Base-by-base conservation (phyloP, 2,329 filamentous ascomycete species). In the Colletotrichum aenigma region DNA sequence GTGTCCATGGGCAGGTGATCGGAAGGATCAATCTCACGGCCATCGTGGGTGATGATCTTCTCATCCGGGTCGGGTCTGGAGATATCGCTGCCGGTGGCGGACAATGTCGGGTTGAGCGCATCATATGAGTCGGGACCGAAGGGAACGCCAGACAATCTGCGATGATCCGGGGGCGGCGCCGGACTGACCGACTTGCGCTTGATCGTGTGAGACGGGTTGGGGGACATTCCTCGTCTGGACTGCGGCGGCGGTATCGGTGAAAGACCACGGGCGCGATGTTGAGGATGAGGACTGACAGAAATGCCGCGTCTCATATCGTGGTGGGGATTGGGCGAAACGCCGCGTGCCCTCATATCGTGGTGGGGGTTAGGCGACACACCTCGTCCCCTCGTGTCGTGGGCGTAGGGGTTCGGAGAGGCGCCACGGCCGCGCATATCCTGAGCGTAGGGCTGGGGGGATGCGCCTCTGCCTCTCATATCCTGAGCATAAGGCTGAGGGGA, bases 61-160 rank as follows among this genome's bases (percentile, higher is more conserved):
- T 91, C 93, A 67, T 90, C 89, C 1, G 88, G 85, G 69, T 92
- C 86, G 2, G 79, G 76, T n/a, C 81, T 80, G 7, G 80, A 81
- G 28, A 81, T 75, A 34, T 76, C 71, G 34, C 71, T 75, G 30
- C 48, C 52, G 16, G 65, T 75, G 4, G 71, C 24, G 32, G 86
- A 84, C 18, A 89, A 78, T 6, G 83, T 84, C 1, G 94, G 93
- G 77, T 96, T 96, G 78, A 95, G 88, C 1, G 91, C 88, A 79
- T 95, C 92, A 81, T 95, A 96, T 38, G 92, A 93, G 81, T 96
- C 94, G 0, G 94, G 94, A 0, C 92, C 91, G 79, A 95, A 96
- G 0, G 94, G 94, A 6, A 94, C 84, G 18, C 89, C 90, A 3
- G 93, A 94, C 7, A 91, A 79, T 66, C 90, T 86, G 74, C 91